Conservation (phyloP, 192 early-diverging fungal genomes). For the Podila epigama region DNA sequence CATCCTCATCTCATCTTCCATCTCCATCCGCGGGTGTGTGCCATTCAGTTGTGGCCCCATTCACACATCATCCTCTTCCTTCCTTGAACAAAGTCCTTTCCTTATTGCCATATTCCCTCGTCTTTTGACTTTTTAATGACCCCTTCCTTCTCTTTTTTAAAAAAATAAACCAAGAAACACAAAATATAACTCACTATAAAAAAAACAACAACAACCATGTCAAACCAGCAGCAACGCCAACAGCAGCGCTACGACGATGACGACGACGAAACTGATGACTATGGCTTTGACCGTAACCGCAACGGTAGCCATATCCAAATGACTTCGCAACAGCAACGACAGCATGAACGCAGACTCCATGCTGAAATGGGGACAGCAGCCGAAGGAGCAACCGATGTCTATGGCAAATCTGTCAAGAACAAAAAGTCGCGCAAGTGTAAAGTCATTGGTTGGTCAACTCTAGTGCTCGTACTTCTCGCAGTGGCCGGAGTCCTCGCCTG, state of each 20-base stretch:
- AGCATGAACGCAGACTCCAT: constrained; percentile 26
- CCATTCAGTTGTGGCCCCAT: no score
- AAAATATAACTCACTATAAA: neutral
- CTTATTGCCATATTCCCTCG: no score
- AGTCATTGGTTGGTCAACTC: constrained; percentile 14
- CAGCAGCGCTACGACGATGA: constrained; percentile 1
- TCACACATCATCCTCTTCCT: no score
- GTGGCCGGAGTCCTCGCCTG: constrained; percentile 19
- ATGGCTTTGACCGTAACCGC: neutral
- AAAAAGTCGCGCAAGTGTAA: constrained; percentile 28
- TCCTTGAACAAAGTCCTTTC: no score
- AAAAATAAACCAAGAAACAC: neutral
- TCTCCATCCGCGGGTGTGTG: no score
- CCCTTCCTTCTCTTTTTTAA: neutral
- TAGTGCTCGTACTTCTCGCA: constrained; percentile 12
- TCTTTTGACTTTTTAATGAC: no score
- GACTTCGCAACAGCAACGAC: constrained; percentile 28
- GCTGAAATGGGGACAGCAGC: constrained; percentile 8
- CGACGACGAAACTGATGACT: neutral
- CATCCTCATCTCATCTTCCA: no score
- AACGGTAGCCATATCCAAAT: neutral
- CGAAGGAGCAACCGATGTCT: neutral
- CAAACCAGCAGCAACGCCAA: neutral
- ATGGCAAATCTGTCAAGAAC: neutral
- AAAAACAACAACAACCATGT: neutral